Evolutionary conservation across 768 basidiomycete species (phyloP).

Genomic region (Phlebiopsis flavidoalba): DNA sequence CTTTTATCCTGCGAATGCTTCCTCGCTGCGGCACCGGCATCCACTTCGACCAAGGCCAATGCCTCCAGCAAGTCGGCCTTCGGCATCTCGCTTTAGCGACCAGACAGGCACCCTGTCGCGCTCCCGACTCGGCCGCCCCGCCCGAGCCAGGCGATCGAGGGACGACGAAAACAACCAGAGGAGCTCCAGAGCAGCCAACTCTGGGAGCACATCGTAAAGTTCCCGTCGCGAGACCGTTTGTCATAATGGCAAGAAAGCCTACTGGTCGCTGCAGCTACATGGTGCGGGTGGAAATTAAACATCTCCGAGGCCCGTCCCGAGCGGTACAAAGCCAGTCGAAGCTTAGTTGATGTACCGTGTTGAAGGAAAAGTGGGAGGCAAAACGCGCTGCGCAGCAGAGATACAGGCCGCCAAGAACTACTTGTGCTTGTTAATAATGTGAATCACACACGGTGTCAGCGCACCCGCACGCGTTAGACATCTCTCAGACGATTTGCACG

Average conservation of each 20-base stretch:
- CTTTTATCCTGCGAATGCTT: slow-evolving; percentile 30
- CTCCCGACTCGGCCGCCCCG: not conserved
- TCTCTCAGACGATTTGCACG: not conserved
- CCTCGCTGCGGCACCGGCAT: slow-evolving; percentile 19
- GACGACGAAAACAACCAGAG: not conserved
- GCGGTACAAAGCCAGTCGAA: not conserved
- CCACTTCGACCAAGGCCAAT: slow-evolving; percentile 21
- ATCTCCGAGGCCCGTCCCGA: too few relatives aligned
- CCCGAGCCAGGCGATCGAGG: not conserved
- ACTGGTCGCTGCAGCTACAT: not conserved
- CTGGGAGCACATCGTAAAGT: too few relatives aligned
- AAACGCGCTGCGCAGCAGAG: too few relatives aligned
- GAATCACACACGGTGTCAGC: too few relatives aligned
- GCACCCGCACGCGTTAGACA: slow-evolving; percentile 3
- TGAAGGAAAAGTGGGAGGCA: not conserved
- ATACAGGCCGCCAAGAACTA: too few relatives aligned
- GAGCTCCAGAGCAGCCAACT: too few relatives aligned
- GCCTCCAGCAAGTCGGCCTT: slow-evolving; percentile 18
- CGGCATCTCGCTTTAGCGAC: not conserved
- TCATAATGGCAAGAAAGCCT: not conserved
- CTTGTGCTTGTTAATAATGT: not conserved
- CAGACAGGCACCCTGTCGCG: not conserved
- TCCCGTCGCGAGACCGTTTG: not conserved
- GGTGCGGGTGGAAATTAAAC: not conserved
- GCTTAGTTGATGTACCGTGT: not conserved